Percentiles rank a stretch among this genome's conserved stretches.
phyloP scores from a whole-genome alignment of 345 rosid genomes.

The Cardiospermum halicacabum region DNA sequence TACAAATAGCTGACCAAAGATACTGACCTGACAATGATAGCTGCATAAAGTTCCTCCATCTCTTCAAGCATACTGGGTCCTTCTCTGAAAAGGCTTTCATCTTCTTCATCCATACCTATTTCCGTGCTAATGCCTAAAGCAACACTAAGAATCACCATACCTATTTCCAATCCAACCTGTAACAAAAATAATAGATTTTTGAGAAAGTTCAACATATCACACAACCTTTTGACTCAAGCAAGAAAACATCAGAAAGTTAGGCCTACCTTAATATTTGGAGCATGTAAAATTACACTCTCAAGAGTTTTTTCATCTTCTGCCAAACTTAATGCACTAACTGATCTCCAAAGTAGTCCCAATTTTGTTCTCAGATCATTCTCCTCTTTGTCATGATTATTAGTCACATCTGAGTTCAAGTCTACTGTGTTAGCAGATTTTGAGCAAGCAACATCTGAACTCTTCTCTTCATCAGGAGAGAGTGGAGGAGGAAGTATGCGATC shows the following conservation, averaged over 20 bases:
- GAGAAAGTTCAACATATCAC: background rate
- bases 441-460: constrained; percentile 6
- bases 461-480: background rate
- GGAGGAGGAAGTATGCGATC: background rate
- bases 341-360: constrained; percentile 10
- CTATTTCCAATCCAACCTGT: constrained; percentile 10
- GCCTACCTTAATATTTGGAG: constrained; percentile 13
- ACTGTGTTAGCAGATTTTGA: background rate
- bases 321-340: constrained; percentile 6
- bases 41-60: constrained; percentile 12
- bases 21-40: background rate
- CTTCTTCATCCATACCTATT: background rate
- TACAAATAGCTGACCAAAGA: too few species aligned
- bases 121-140: background rate
- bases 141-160: background rate
- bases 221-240: too few species aligned
- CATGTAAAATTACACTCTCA: background rate
- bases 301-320: background rate
- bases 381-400: background rate
- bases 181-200: background rate
- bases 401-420: background rate
- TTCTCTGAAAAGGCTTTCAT: background rate
- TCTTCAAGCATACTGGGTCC: constrained; percentile 6
- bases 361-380: background rate
- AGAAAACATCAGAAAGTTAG: background rate